These are phyloP conservation scores for Hypholoma sublateritium DNA, from an alignment of 768 basidiomycete species.

Conservation along the genomic window DNA sequence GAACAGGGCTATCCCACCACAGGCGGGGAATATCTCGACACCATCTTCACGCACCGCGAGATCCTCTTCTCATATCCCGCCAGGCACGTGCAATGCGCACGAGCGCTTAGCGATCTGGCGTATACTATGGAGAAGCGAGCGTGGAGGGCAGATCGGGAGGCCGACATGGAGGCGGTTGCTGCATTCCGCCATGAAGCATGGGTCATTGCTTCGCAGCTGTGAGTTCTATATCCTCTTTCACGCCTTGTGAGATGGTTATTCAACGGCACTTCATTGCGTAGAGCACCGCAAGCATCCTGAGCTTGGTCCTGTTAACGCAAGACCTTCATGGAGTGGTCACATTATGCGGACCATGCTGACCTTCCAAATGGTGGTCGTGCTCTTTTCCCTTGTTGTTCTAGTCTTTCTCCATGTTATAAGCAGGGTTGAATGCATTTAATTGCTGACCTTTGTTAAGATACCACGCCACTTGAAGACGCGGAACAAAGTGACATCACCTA, in stretches of 20 bases:
- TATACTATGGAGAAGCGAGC: slow-evolving; percentile 58
- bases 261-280: background rate
- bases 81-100: slow-evolving; percentile 63
- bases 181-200: slow-evolving; percentile 73
- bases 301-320: background rate
- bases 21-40: slow-evolving; percentile 75
- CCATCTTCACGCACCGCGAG: slow-evolving; percentile 77
- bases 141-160: slow-evolving; percentile 71
- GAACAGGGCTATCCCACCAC: slow-evolving; percentile 47
- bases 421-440: background rate
- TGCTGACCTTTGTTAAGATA: background rate
- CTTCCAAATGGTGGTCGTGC: background rate
- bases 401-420: background rate
- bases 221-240: slow-evolving; percentile 11
- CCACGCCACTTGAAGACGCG: no score
- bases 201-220: slow-evolving; percentile 47
- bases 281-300: background rate
- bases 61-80: slow-evolving; percentile 61
- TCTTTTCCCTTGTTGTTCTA: background rate
- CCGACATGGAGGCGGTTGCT: slow-evolving; percentile 66
- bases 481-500: no score
- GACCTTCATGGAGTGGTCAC: no score
- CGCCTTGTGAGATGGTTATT: background rate
- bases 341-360: no score
- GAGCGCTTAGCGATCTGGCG: slow-evolving; percentile 66